phyloP scores from a whole-genome alignment of 805 yeast genomes.

The Hanseniaspora taiwanica region DNA sequence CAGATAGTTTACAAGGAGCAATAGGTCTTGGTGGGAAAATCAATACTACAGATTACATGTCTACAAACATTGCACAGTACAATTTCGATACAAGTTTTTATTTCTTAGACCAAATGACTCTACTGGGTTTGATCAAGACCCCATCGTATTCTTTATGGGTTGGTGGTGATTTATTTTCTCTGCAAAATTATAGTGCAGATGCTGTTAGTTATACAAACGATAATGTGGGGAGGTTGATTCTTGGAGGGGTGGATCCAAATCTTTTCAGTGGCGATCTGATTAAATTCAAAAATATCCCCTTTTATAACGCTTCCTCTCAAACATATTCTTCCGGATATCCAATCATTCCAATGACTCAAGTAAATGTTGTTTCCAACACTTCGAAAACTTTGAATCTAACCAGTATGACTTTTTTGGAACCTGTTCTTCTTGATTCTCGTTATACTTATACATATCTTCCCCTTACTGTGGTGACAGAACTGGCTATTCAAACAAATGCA shows the following conservation, averaged over 20 bases:
- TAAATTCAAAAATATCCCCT: slow-evolving; percentile 37
- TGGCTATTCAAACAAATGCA: slow-evolving; percentile 62
- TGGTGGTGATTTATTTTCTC: slow-evolving; percentile 13
- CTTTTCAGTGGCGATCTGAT: slow-evolving; percentile 35
- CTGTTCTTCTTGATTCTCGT: slow-evolving; percentile 50
- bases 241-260: slow-evolving; percentile 46
- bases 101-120: slow-evolving; percentile 25
- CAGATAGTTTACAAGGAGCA: slow-evolving; percentile 29
- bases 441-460: slow-evolving; percentile 40
- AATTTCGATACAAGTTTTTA: slow-evolving; percentile 13
- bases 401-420: slow-evolving; percentile 27
- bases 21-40: slow-evolving; percentile 31
- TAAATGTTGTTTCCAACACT: slow-evolving; percentile 30
- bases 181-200: neutral
- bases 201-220: slow-evolving; percentile 4
- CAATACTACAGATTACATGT: slow-evolving; percentile 9
- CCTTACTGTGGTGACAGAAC: slow-evolving; percentile 36
- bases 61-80: slow-evolving; percentile 7
- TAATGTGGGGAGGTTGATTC: slow-evolving; percentile 27
- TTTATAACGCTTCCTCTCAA: slow-evolving; percentile 12
- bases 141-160: slow-evolving; percentile 34
- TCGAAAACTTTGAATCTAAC: slow-evolving; percentile 27
- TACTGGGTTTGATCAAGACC: slow-evolving; percentile 21
- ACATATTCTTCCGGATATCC: slow-evolving; percentile 25
- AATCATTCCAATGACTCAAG: slow-evolving; percentile 33